Base-by-base conservation (phyloP, 208 protist species). In the Leishmania mexicana region DNA sequence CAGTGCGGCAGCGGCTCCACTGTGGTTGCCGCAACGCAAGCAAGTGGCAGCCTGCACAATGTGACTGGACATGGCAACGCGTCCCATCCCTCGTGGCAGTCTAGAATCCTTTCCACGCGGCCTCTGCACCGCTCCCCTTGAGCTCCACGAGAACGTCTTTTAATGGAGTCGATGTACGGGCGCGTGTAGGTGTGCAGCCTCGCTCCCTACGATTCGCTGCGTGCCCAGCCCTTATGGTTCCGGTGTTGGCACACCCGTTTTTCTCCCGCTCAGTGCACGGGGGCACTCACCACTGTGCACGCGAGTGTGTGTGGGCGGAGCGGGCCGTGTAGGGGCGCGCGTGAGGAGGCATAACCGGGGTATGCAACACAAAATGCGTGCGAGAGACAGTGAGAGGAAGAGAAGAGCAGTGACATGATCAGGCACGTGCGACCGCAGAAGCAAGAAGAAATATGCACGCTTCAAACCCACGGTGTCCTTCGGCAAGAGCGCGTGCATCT, bases 11-110 rank as follows among this genome's bases (percentile, higher is more conserved):
- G 91, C 90, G 13, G 87, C 89, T 6, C 79, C 89, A 51, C 35
- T 58, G 84, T 96, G 93, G 45, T 94, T 87, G 75, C 93, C 93
- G 42, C 81, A 67, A 40, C 87, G 86, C 54, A 96, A 68, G 62
- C 62, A 95, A 54, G 84, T 81, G 13, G 89, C 93, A 3, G 89
- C 92, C 53, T 83, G 76, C 35, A 79, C 77, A 31, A 96, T 86
- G 53, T 81, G 72, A 21, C 53, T 65, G 31, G 54, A 15, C 73
- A 77, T 77, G n/a, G n/a, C 3, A 17, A 24, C 28, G 40, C 8
- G 45, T 45, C 31, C 24, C 45, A 51, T 74, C 42, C 4, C 38
- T 74, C 21, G 40, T 28, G 45, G 70, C 62, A 8, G 31, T 17
- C 62, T 68, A 40, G 13, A 42, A 40, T 40, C 11, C 10, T 19